Conservation (phyloP, 225 moss, liverwort and hornwort species). For the Antitrichia curtipendula region DNA sequence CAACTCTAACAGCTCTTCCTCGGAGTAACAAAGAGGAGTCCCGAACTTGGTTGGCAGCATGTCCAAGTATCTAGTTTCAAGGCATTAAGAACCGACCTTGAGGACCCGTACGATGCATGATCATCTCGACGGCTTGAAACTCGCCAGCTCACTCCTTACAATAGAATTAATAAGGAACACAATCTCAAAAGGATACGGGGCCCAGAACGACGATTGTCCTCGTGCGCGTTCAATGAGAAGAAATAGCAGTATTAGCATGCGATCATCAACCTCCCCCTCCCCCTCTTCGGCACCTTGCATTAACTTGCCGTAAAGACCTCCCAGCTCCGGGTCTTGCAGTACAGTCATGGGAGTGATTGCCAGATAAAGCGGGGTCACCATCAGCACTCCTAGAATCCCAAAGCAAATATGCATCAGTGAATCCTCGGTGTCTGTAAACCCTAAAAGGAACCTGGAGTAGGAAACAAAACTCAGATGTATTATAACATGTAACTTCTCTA, state of each 20-base stretch:
- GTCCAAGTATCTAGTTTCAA: conserved; percentile 61
- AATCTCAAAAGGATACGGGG: conserved; percentile 63
- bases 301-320: conserved; percentile 45
- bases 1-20: conserved; percentile 65
- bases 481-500: neutral
- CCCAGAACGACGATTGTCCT: conserved; percentile 75
- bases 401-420: neutral
- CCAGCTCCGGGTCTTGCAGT: conserved; percentile 64
- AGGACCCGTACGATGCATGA: neutral
- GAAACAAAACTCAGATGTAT: neutral
- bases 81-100: conserved; percentile 15
- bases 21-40: conserved; percentile 51
- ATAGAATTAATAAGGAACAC: neutral
- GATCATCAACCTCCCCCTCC: conserved; percentile 64
- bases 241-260: conserved; percentile 71
- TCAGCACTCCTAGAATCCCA: conserved; percentile 50
- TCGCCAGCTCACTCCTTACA: neutral
- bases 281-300: conserved; percentile 31
- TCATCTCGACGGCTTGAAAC: neutral
- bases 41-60: conserved; percentile 73
- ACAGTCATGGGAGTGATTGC: conserved; percentile 90
- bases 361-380: conserved; percentile 75
- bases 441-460: neutral
- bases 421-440: neutral
- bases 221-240: conserved; percentile 65